Percentiles rank a stretch among this genome's conserved stretches.
These are phyloP conservation scores for Sclerotinia borealis DNA, from an alignment of 2,329 filamentous ascomycete species.

Conservation along the genomic window DNA sequence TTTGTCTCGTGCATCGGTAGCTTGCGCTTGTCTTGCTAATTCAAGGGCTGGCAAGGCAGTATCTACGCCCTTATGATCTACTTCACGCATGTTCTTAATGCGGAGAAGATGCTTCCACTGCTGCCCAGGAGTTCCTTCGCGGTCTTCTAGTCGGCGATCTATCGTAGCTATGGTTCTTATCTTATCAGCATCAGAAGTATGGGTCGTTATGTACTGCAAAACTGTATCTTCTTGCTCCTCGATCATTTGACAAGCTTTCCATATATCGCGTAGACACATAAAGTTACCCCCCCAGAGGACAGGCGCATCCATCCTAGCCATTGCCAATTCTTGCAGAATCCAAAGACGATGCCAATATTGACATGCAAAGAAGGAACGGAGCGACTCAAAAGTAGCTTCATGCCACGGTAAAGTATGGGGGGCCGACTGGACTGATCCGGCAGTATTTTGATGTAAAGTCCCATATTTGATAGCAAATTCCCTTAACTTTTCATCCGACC, in stretches of 20 bases:
- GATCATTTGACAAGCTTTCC: slow-evolving; percentile 6
- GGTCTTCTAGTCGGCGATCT: slow-evolving; percentile 4
- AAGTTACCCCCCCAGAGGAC: slow-evolving; percentile 1
- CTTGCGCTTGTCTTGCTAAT: slow-evolving; percentile 7
- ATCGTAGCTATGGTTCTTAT: neutral
- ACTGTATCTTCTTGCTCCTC: slow-evolving; percentile 3
- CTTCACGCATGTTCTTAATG: slow-evolving; percentile 3
- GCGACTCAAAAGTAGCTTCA: neutral
- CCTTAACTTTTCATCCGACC: neutral
- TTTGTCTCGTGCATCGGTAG: slow-evolving; percentile 11
- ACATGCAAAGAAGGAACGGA: slow-evolving; percentile 6
- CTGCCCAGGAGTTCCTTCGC: slow-evolving; percentile 4
- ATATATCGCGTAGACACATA: slow-evolving; percentile 4
- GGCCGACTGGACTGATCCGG: neutral
- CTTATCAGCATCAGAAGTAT: neutral
- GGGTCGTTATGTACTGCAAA: neutral
- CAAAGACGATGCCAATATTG: slow-evolving; percentile 10
- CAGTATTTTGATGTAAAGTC: neutral
- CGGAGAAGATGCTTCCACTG: slow-evolving; percentile 11
- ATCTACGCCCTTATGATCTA: neutral
- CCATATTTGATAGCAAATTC: slow-evolving; percentile 10
- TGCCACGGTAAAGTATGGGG: slow-evolving; percentile 7
- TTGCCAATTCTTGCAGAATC: slow-evolving; percentile 11
- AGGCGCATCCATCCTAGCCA: slow-evolving; percentile 2
- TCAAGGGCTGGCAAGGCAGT: slow-evolving; percentile 1